Base-by-base conservation (phyloP, 2,329 filamentous ascomycete genomes). In the Daldinia sp. region DNA sequence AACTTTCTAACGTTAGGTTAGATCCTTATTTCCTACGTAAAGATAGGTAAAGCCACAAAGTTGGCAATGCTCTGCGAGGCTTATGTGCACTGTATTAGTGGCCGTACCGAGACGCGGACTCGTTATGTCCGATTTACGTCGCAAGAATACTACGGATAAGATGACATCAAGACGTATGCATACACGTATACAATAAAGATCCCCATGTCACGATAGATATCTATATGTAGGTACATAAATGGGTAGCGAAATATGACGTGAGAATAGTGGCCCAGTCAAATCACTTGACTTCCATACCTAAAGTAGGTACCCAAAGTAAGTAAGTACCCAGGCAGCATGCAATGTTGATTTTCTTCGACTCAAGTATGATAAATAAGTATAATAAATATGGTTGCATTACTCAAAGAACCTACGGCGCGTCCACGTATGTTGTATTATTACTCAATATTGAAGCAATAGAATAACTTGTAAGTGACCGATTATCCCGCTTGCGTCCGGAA, bases 31-130 rank as follows among this genome's bases (percentile, higher is more conserved):
- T 27, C 8, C 45, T 19, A 7, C 25, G 45, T 37, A 19, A 29
- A 17, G 34, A 32, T 32, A 35, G 6, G 7, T 27, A 9, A 54
- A 19, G 35, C 27, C 17, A 32, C 37, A 29, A 48, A 34, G 37
- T 51, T 4, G 57, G 57, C n/a, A 66, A 66, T 58, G 53, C 45
- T 61, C 49, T 48, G 64, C 64, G 61, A 61, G 30, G 21, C 60
- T 34, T 30, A 62, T 15, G 34, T 41, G 17, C 41, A 41, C 53
- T 10, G 32, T 35, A 13, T 58, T 34, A 37, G 29, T 35, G 25
- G 30, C 32, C 21, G 37, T 45, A 50, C 50, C 25, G n/a, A 15
- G 35, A 51, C 37, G 21, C 49, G 27, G 37, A 21, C 48, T 48
- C 48, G 23, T 32, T 39, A 63, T 56, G 56, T 27, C 54, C 51